Percentiles rank a stretch among this genome's conserved stretches.
Evolutionary conservation across 495 filamentous ascomycete species (phyloP).

Genomic region (Aspergillus bridgeri): DNA sequence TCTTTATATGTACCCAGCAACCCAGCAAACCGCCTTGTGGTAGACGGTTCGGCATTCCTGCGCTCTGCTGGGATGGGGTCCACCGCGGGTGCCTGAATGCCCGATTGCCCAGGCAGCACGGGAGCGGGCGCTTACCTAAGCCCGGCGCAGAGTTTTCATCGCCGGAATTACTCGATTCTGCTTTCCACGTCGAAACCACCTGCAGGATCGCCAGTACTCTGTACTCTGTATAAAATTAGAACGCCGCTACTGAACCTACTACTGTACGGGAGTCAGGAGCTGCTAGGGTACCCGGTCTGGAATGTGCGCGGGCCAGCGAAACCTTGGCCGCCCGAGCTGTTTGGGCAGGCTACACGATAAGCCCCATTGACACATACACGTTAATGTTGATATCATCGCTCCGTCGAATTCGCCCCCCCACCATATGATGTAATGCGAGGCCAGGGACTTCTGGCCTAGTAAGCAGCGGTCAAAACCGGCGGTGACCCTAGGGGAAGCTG

Average conservation of each 20-base stretch:
- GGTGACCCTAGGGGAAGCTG: conserved; percentile 10
- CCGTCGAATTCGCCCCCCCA: background rate
- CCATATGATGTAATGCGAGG: conserved; percentile 19
- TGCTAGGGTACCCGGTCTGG: background rate
- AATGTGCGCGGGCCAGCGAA: background rate
- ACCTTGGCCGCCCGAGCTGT: background rate
- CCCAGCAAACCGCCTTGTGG: background rate
- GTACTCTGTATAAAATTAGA: too few species aligned
- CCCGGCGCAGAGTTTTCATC: background rate
- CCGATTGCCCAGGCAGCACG: background rate
- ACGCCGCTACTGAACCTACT: background rate
- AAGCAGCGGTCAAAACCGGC: conserved; percentile 22
- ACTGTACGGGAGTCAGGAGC: background rate
- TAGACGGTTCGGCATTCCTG: background rate
- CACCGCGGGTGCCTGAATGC: background rate
- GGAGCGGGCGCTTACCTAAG: background rate
- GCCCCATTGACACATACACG: too few species aligned
- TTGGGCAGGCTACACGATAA: too few species aligned
- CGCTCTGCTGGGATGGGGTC: background rate
- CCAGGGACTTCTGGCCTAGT: conserved; percentile 2
- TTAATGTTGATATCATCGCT: background rate
- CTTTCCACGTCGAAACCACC: too few species aligned
- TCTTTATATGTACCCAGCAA: background rate
- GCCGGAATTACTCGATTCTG: background rate
- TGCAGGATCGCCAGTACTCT: too few species aligned